Conservation (phyloP, 306 rosid genomes). For the Glycine latifolia region DNA sequence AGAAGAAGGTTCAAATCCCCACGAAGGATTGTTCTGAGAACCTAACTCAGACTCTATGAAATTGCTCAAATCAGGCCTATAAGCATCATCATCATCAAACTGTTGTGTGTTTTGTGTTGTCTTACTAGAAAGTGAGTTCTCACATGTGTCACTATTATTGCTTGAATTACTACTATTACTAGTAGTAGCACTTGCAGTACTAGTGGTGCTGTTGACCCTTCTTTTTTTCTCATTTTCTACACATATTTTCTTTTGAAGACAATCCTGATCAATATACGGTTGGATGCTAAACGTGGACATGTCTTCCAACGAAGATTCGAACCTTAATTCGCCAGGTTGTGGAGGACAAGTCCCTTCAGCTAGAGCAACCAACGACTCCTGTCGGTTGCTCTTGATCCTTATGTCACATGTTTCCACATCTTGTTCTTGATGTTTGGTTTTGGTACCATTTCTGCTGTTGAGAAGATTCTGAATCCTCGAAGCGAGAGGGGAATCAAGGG, state of each 20-base stretch:
- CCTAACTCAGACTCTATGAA: conserved; percentile 54
- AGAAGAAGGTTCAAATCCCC: conserved; percentile 46
- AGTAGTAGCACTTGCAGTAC: background rate
- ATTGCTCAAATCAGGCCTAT: conserved; percentile 73
- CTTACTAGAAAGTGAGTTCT: conserved; percentile 38
- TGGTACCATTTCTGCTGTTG: conserved; percentile 52
- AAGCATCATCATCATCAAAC: conserved; percentile 55
- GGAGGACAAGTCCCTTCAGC: background rate
- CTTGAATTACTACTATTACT: background rate
- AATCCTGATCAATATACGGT: background rate
- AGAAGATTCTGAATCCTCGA: conserved; percentile 70
- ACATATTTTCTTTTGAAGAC: background rate
- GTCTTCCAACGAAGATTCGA: background rate
- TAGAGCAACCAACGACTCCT: background rate
- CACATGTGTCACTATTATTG: conserved; percentile 20
- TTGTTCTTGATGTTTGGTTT: conserved; percentile 19
- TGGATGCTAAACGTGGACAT: background rate
- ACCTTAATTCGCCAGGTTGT: background rate
- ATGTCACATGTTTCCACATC: conserved; percentile 19
- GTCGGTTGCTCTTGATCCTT: background rate
- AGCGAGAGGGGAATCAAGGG: conserved; percentile 79
- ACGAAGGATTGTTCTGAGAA: conserved; percentile 41
- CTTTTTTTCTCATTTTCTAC: background rate
- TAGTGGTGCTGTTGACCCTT: background rate
- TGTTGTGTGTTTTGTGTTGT: conserved; percentile 23